These are phyloP conservation scores for Agrocybe chaxingu DNA, from an alignment of 768 basidiomycete genomes.

Conservation along the genomic window DNA sequence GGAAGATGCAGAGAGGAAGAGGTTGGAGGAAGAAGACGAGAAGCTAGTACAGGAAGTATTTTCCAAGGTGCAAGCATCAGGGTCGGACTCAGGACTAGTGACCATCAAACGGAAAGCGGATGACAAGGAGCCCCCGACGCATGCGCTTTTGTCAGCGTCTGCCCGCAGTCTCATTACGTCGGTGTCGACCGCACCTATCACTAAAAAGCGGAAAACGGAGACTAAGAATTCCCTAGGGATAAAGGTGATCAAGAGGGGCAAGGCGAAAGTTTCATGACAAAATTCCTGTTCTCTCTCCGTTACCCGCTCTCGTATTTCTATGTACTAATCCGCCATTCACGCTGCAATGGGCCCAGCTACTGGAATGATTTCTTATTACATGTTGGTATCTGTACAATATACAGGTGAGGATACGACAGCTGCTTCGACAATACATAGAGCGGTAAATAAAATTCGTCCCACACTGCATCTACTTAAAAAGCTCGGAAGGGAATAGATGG, in stretches of 20 bases:
- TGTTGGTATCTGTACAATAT: neutral
- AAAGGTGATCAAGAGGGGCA: slow-evolving; percentile 56
- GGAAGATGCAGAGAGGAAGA: slow-evolving; percentile 66
- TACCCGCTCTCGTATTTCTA: neutral
- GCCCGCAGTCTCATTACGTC: slow-evolving; percentile 55
- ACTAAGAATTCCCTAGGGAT: slow-evolving; percentile 70
- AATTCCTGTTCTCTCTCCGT: neutral
- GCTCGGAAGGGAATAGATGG: neutral
- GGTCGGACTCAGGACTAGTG: slow-evolving; percentile 26
- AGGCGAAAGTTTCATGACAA: slow-evolving; percentile 5
- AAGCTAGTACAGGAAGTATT: slow-evolving; percentile 85
- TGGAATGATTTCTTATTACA: neutral
- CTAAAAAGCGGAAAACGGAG: slow-evolving; percentile 63
- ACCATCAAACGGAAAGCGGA: slow-evolving; percentile 90
- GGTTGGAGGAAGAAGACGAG: slow-evolving; percentile 91
- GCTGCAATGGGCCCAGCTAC: too few relatives aligned
- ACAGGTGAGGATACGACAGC: neutral
- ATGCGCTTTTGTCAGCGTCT: slow-evolving; percentile 65
- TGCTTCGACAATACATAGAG: too few relatives aligned
- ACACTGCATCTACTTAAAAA: slow-evolving; percentile 1
- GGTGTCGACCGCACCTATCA: slow-evolving; percentile 35
- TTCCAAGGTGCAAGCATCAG: slow-evolving; percentile 48
- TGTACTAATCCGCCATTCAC: neutral
- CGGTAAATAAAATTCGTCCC: too few relatives aligned
- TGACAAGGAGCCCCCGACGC: slow-evolving; percentile 68